These are phyloP conservation scores for Endoconidiophora polonica DNA, from an alignment of 2,329 filamentous ascomycete species.

Conservation along the genomic window DNA sequence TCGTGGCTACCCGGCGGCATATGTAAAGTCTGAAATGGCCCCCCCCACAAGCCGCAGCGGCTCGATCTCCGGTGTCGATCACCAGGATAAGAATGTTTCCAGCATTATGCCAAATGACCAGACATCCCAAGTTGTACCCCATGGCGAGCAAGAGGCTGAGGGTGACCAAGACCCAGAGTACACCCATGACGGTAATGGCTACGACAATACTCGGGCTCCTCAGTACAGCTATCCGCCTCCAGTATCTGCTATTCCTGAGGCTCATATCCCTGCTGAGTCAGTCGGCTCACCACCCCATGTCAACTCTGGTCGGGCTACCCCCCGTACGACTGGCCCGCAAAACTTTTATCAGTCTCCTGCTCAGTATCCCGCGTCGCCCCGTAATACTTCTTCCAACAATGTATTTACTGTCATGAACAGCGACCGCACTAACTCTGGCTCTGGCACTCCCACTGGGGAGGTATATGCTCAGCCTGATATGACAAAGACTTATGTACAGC, in stretches of 20 bases:
- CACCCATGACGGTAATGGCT: conserved; percentile 59
- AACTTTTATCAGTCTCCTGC: conserved; percentile 51
- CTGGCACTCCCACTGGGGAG: conserved; percentile 49
- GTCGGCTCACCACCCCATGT: conserved; percentile 48
- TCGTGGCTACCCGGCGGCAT: conserved; percentile 50
- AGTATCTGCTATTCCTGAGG: conserved; percentile 50
- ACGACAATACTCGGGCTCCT: conserved; percentile 48
- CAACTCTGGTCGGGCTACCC: conserved; percentile 66
- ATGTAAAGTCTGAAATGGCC: conserved; percentile 78
- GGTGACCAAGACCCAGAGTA: conserved; percentile 70
- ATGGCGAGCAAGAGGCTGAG: conserved; percentile 45
- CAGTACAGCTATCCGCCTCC: conserved; percentile 57
- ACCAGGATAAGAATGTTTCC: conserved; percentile 47
- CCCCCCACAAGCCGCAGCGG: conserved; percentile 46
- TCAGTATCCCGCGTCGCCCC: conserved; percentile 66
- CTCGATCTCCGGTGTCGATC: conserved; percentile 9
- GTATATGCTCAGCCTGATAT: conserved; percentile 50
- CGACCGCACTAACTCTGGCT: conserved; percentile 46
- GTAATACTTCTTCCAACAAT: conserved; percentile 57
- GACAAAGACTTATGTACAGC: conserved; percentile 46
- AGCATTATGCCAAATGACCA: conserved; percentile 38
- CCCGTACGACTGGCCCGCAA: conserved; percentile 56
- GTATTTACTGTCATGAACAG: conserved; percentile 83
- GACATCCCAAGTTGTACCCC: conserved; percentile 36
- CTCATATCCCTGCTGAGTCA: conserved; percentile 70